Conservation (phyloP, 169 alveolate genomes). For the Cryptosporidium muris region DNA sequence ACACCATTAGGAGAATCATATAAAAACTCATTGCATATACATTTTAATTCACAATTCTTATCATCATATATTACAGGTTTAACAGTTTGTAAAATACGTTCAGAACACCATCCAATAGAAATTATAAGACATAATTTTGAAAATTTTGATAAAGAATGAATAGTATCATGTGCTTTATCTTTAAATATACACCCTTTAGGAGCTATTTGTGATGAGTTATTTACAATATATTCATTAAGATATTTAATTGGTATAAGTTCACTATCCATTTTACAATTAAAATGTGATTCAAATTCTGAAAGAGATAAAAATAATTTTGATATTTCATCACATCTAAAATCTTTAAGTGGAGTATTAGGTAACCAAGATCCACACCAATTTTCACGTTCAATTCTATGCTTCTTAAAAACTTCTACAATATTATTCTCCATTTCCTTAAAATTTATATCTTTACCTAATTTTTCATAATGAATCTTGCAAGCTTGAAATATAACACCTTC, state of each 20-base stretch:
- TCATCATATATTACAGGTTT: background rate
- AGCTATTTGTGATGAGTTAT: conserved; percentile 14
- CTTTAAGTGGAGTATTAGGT: conserved; percentile 22
- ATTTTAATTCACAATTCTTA: conserved; percentile 29
- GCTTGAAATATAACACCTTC: conserved; percentile 28
- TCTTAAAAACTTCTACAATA: conserved; percentile 6
- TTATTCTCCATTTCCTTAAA: conserved; percentile 13
- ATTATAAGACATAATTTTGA: conserved; percentile 20
- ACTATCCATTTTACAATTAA: conserved; percentile 56
- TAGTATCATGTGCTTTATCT: conserved; percentile 51
- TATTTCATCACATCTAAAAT: conserved; percentile 29
- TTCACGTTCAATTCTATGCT: conserved; percentile 17
- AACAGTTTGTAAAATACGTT: conserved; percentile 33
- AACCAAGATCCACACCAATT: conserved; percentile 57
- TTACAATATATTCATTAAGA: conserved; percentile 20
- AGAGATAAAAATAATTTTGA: conserved; percentile 52
- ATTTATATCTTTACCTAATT: conserved; percentile 7
- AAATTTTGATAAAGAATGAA: background rate
- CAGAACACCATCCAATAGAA: conserved; percentile 38
- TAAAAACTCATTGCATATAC: conserved; percentile 30
- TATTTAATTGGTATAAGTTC: conserved; percentile 34
- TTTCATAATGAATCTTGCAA: conserved; percentile 38
- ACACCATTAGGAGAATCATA: conserved; percentile 1
- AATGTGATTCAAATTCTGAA: conserved; percentile 53
- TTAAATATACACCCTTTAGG: conserved; percentile 58